A percentile compares a stretch with the other conserved stretches of the same genome.
Conservation (phyloP, 2,329 filamentous ascomycete species). For the Colletotrichum musicola region DNA sequence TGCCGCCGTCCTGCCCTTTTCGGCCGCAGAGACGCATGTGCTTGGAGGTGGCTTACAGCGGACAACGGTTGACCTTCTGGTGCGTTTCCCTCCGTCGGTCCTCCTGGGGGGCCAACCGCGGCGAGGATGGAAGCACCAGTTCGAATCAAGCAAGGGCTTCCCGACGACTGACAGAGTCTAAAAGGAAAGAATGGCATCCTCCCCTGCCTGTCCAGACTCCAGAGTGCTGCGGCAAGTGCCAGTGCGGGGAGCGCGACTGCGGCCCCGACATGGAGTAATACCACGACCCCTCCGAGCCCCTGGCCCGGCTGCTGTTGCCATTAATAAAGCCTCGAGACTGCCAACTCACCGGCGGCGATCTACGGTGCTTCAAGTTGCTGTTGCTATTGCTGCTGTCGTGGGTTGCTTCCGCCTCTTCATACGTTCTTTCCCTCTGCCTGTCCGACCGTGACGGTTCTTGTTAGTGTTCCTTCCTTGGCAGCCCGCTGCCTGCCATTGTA, state of each 20-base stretch:
- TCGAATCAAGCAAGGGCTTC: not conserved
- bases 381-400: not conserved
- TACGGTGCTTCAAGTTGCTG: not conserved
- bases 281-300: slow-evolving; percentile 1
- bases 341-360: not conserved
- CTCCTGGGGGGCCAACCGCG: not conserved
- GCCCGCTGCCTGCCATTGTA: not conserved
- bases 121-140: not conserved
- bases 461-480: not conserved
- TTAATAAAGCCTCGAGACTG: slow-evolving; percentile 6
- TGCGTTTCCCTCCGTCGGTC: not conserved
- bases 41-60: no score
- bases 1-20: slow-evolving; percentile 2
- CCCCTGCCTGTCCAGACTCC: not conserved
- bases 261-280: not conserved
- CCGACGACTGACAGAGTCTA: not conserved
- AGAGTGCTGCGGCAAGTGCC: slow-evolving; percentile 1
- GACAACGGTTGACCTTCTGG: no score
- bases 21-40: not conserved
- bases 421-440: slow-evolving; percentile 8
- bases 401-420: not conserved
- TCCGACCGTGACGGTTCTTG: not conserved
- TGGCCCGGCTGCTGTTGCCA: not conserved
- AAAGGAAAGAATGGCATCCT: not conserved
- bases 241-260: slow-evolving; percentile 17